These are phyloP conservation scores for Silene coronaria DNA, from an alignment of 179 eudicot genomes.

Conservation along the genomic window DNA sequence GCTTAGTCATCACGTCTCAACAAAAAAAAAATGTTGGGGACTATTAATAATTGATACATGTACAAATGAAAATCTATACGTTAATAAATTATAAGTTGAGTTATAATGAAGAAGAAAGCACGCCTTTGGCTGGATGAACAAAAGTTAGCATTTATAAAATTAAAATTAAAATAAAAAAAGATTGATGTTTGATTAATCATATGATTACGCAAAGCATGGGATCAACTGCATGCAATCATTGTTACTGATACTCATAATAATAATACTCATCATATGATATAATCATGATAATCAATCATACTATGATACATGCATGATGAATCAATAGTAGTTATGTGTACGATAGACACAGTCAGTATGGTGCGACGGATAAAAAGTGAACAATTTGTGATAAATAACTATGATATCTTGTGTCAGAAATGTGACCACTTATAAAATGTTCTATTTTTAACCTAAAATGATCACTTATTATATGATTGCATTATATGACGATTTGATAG, in stretches of 20 bases:
- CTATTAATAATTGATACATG: neutral
- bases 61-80: slow-evolving; percentile 21
- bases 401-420: no score
- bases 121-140: slow-evolving; percentile 8
- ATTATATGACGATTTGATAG: no score
- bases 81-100: no score
- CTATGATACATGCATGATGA: neutral
- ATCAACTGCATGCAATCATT: slow-evolving; percentile 32
- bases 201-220: slow-evolving; percentile 30
- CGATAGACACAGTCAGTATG: no score
- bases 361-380: no score
- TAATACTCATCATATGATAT: slow-evolving; percentile 15
- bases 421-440: no score
- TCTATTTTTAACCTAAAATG: no score
- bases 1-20: no score
- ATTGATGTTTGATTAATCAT: slow-evolving; percentile 19
- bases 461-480: no score
- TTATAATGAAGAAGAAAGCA: slow-evolving; percentile 27
- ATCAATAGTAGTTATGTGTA: neutral
- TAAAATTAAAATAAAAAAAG: neutral
- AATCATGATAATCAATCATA: slow-evolving; percentile 29
- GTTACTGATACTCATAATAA: slow-evolving; percentile 18
- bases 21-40: no score
- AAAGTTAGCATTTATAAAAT: neutral
- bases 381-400: no score